Base-by-base conservation (phyloP, 2,329 filamentous ascomycete species). In the Ophiostoma triangulosporum region DNA sequence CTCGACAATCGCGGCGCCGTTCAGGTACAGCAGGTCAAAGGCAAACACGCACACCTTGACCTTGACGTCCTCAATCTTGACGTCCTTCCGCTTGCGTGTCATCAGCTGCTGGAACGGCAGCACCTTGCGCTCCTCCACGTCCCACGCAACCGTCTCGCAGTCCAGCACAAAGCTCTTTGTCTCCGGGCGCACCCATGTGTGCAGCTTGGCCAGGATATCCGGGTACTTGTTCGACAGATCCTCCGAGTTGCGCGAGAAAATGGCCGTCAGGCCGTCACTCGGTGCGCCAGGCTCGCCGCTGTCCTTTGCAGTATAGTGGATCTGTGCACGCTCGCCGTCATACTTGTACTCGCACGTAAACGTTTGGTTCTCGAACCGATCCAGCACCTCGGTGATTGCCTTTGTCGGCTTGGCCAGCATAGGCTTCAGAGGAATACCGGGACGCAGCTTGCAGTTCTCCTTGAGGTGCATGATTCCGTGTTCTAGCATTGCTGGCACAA, bases 341-440 rank as follows among this genome's bases (percentile, higher is more conserved):
- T 98, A 98, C 68, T 98, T 98, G 75, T 95, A 98, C 66, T 98
- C 93, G 70, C 93, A 98, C 1, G 93, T 97, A 63, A 98, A 98
- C 26, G 84, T 86, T 64, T 95, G 93, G 58, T 86, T 83, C 65
- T 97, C 93, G 60, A 98, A 98, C 5, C 93, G 86, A 68, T 98
- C 91, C 11, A 98, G 76, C 0, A 98, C 93, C 69, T 98, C 93
- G 1, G 90, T 95, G 62, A 98, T 96, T 5, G 93, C 90, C 67
- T 98, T 98, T 9, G 93, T 98, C 3, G 93, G 93, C 63, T 97
- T 97, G 20, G 93, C 93, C 71, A 98, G 76, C 93, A 98, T 98
- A 62, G 93, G 93, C 68, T 98, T 98, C 55, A 98, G 74, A 0
- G 93, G 93, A 15, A 98, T 86, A 58, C 93, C 93, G 0, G 93